These are phyloP conservation scores for Plectosphaerella plurivora DNA, from an alignment of 2,329 filamentous ascomycete species.

Conservation along the genomic window DNA sequence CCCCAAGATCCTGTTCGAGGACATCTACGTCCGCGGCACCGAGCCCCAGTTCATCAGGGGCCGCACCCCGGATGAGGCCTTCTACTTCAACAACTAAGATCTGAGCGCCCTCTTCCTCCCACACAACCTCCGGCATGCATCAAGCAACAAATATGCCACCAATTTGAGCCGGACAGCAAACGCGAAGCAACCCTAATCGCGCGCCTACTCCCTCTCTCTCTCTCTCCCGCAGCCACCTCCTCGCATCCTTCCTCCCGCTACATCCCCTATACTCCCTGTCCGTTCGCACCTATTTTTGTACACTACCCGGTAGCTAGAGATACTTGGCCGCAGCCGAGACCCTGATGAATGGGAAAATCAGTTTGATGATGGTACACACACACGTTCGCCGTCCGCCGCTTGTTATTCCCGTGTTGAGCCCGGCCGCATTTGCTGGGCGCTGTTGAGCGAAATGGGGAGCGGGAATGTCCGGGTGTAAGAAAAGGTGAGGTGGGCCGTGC, in stretches of 20 bases:
- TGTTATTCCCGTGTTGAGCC: too few relatives aligned
- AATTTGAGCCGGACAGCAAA: not conserved
- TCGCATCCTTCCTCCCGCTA: not conserved
- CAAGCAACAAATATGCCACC: not conserved
- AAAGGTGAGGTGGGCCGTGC: too few relatives aligned
- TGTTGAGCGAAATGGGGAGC: too few relatives aligned
- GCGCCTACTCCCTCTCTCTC: too few relatives aligned
- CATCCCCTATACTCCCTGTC: not conserved
- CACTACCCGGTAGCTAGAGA: constrained; percentile 15
- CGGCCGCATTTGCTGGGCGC: too few relatives aligned
- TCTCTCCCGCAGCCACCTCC: not conserved
- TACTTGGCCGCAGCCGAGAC: not conserved
- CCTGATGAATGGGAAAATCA: not conserved
- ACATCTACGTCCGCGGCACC: constrained; percentile 86
- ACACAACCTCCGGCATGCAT: not conserved
- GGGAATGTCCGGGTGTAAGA: too few relatives aligned
- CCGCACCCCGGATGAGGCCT: constrained; percentile 87
- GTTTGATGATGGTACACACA: not conserved
- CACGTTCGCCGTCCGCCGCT: not conserved
- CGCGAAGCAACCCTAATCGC: not conserved
- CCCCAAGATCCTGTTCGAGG: constrained; percentile 84
- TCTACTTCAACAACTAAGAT: constrained; percentile 67
- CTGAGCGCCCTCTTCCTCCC: not conserved
- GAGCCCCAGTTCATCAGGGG: constrained; percentile 88
- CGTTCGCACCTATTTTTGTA: constrained; percentile 10